Conservation (phyloP, 1,284 basidiomycete genomes). For the Porphyrellus sp. region DNA sequence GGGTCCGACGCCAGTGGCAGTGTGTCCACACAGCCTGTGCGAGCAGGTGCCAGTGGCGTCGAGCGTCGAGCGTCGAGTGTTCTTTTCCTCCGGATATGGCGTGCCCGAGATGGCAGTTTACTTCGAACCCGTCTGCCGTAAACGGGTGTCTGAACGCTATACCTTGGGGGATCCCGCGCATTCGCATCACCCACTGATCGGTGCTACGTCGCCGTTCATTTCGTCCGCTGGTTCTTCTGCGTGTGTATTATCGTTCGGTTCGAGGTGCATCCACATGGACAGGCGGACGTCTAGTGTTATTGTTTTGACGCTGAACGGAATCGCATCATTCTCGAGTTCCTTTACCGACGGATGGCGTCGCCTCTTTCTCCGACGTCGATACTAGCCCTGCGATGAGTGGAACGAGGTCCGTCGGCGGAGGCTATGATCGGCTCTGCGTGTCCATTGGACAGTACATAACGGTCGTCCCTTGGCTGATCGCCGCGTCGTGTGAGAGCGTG, state of each 20-base stretch:
- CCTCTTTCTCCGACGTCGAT: neutral
- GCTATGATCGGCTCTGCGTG: neutral
- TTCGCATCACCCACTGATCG: constrained; percentile 8
- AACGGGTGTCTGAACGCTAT: neutral
- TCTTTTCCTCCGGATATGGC: neutral
- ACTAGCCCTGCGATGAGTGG: neutral
- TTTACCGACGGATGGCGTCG: neutral
- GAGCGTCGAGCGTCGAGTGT: too few relatives aligned
- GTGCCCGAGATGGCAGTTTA: neutral
- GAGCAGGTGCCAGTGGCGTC: too few relatives aligned
- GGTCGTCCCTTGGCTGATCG: constrained; percentile 10
- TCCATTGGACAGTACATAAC: constrained; percentile 20
- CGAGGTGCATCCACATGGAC: neutral
- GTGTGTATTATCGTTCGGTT: constrained; percentile 2
- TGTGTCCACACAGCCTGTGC: neutral
- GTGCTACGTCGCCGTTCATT: constrained; percentile 19
- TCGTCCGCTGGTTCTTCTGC: constrained; percentile 3
- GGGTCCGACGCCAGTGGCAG: constrained; percentile 8
- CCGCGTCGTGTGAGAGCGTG: constrained; percentile 29
- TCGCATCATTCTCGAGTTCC: too few relatives aligned
- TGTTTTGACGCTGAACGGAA: too few relatives aligned
- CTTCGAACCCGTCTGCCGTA: constrained; percentile 6
- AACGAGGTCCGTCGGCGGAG: neutral
- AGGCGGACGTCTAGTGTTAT: neutral
- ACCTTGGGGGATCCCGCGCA: neutral